Evolutionary conservation across 2,329 filamentous ascomycete genomes (phyloP), one percentile per base, ranked within the genome.

Genomic region (Fusarium tricinctum): DNA sequence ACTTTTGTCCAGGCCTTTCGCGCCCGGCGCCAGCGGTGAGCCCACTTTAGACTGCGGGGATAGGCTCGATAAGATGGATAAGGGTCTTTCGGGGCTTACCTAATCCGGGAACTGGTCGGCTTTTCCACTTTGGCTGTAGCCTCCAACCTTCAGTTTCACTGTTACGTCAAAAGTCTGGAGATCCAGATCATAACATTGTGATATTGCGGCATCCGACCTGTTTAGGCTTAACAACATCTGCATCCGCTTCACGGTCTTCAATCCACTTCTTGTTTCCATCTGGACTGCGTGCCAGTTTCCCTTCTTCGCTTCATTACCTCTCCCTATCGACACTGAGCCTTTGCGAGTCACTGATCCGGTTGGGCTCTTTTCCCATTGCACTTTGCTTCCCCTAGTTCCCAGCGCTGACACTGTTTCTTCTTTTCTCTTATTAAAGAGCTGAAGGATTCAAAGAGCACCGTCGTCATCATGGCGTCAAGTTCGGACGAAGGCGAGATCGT

Each of bases 401-500:
- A 66, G 73, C 72, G 76, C 79, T 81, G 79, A 81, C 79, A 73
- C 75, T 70, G 74, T 69, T 65, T 67, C 63, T 73, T 47, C 67
- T 70, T 65, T 52, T 40, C 59, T 59, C 59, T 43, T 38, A 35
- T 68, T 60, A 19, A 74, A 60, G 66, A 45, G 54, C 65, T 44
- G 44, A 58, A 60, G 56, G 58, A 73, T 66, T 60, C 54, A 63
- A 38, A 56, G 52, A 69, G 52, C 45, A 66, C 71, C 69, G 69
- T 72, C 70, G 68, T 63, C 72, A 77, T 61, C 56, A 81, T 81
- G 79, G 69, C 78, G 73, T 82, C 82, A 74, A 93, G 90, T 82
- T 92, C 92, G 77, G 92, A 93, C 81, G 92, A 97, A 82, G 93
- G 93, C 82, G 93, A 97, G 85, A 93, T 95, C 81, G 82, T 91